Base-by-base conservation (phyloP, 1,139 yeast genomes). In the Candida albicans region DNA sequence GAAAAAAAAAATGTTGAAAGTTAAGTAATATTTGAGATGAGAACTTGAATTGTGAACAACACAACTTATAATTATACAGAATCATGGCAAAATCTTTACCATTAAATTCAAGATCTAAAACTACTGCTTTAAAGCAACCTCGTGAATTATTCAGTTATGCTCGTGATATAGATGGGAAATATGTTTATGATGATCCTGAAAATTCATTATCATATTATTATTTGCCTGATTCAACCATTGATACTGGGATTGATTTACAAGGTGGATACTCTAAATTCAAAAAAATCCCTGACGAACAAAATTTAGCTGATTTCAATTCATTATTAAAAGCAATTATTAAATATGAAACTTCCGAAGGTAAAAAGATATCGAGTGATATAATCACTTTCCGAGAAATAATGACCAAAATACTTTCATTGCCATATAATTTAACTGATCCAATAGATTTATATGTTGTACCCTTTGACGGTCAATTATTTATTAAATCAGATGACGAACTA, bases 331-430 rank as follows among this genome's bases (percentile, higher is more conserved):
- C 88, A 0, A 58, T 91, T 14, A 67, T 71, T 49, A 56, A 67
- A 8, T 69, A 78, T 54, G 98, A 93, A 61, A 63, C 67, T 47
- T 46, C 58, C 22, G 72, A 72, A 1, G 64, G 30, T 6, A 22
- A 33, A 15, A 40, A 37, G 14, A 4, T 43, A 7, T 12, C 28
- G 11, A 81, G 79, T 2, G 89, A 89, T 55, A 74, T 93, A 32
- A 70, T 93, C 35, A 82, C 96, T 0, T 88, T 88, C 75, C 73
- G 98, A 52, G 97, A 97, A 1, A 67, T 88, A 35, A 79, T 91
- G 81, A 76, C 91, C 36, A 79, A 76, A 51, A 59, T 89, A 22
- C 66, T 89, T 63, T 68, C 81, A 3, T 64, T 86, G 30, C 90
- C 90, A 0, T 82, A 77, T 54, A 74, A 75, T 43, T 54, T 62